Evolutionary conservation across 1,139 yeast species (phyloP), one percentile per base, ranked within the genome.

Genomic region (Yamadazyma mexicana): DNA sequence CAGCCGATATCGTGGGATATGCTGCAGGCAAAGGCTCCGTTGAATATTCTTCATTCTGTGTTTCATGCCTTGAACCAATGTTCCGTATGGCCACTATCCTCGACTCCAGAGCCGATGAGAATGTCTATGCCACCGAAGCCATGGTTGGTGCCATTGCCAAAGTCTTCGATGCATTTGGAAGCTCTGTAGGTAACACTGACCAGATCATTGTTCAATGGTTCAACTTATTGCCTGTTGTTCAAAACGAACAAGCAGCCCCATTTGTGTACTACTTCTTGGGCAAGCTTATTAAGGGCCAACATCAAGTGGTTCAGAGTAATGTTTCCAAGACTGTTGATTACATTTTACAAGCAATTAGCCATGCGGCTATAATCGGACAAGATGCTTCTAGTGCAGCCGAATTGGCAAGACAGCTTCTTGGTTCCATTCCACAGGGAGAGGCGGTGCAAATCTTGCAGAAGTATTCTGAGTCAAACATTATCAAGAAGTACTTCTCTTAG

Each of bases 171-270:
- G 61, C 76, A 12, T 81, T 66, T 51, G 81, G 82, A 14, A 54
- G 72, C 11, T 63, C 74, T 33, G 70, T 87, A 31, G 84, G 87
- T 31, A 77, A 81, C 55, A 65, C 81, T 45, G 80, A 84, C 50
- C 71, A 75, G 20, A 76, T 86, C 16, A 68, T 87, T 39, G 75
- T 73, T 27, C 85, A 79, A 48, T 92, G 98, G 98, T 69, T 92
- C 40, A 75, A 76, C 46, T 76, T 89, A 11, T 75, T 92, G 52
- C 98, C 98, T 22, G 77, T 91, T 34, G 65, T 82, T 15, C 84
- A 82, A 51, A 97, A 92, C 61, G 87, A 82, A 33, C 94, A 87
- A 51, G 95, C 95, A 7, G 97, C 98, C 2, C 82, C 89, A n/a
- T 87, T 74, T 61, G 83, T 89, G 18, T 92, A 88, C 64, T 70